Evolutionary conservation across 768 basidiomycete species (phyloP).

Genomic region (Boletus sp.): DNA sequence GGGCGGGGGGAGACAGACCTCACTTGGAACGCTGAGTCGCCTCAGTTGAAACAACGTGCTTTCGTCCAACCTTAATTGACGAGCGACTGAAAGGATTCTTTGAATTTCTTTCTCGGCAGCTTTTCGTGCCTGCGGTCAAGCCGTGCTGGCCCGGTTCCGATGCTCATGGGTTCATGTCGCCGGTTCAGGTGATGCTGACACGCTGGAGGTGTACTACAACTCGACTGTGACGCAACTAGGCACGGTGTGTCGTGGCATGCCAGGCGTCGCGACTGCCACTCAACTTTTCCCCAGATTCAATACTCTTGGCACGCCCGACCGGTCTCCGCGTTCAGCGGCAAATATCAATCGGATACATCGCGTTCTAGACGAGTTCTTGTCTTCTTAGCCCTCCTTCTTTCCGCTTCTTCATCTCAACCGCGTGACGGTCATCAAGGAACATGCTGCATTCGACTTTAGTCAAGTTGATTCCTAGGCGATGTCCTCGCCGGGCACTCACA

Average conservation of each 20-base stretch:
- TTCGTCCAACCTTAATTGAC: not conserved
- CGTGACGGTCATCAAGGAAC: slow-evolving; percentile 1
- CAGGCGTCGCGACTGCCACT: not conserved
- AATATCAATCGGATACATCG: not conserved
- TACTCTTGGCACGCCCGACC: not conserved
- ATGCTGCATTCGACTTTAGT: not conserved
- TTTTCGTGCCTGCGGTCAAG: not conserved
- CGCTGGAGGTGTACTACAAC: not conserved
- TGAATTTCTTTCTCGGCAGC: not conserved
- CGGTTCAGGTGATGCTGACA: not conserved
- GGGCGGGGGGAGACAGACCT: not conserved
- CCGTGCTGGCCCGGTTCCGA: not conserved
- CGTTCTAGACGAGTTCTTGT: not conserved
- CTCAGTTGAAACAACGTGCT: not conserved
- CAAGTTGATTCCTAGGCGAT: not conserved
- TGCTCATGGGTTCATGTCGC: not conserved
- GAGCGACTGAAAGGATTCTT: not conserved
- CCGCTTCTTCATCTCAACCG: not conserved
- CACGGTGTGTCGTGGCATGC: not conserved
- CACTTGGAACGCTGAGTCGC: not conserved
- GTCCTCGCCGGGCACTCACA: not conserved
- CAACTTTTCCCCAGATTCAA: not conserved
- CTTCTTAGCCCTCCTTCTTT: not conserved
- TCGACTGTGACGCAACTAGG: not conserved
- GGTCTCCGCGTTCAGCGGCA: not conserved